These are phyloP conservation scores for Daldinia bambusicola DNA, from an alignment of 495 filamentous ascomycete genomes.

Conservation along the genomic window DNA sequence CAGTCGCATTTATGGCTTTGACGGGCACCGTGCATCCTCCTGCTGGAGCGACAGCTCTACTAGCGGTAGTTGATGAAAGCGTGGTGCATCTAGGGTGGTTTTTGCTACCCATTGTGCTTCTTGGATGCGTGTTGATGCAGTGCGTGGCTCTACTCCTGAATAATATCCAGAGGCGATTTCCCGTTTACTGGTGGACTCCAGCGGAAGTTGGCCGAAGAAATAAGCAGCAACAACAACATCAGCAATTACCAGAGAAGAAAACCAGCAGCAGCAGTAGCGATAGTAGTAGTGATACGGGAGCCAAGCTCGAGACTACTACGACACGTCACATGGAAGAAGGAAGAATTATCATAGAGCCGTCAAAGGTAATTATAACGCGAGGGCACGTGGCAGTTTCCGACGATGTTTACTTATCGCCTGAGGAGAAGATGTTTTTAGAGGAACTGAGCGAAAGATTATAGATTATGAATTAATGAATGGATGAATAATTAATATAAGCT, in stretches of 20 bases:
- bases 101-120: conserved; percentile 71
- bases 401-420: conserved; percentile 50
- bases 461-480: not conserved
- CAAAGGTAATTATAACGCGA: conserved; percentile 47
- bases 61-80: conserved; percentile 72
- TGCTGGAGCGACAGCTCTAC: conserved; percentile 84
- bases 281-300: conserved; percentile 23
- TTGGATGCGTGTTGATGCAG: conserved; percentile 74
- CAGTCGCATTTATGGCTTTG: conserved; percentile 77
- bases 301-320: conserved; percentile 24
- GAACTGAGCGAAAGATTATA: conserved; percentile 50
- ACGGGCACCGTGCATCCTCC: conserved; percentile 88
- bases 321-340: conserved; percentile 30
- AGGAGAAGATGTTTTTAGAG: conserved; percentile 57
- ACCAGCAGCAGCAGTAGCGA: conserved; percentile 11
- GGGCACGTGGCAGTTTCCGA: conserved; percentile 50
- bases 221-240: conserved; percentile 6
- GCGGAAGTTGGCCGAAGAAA: conserved; percentile 48
- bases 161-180: conserved; percentile 80
- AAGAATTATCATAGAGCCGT: conserved; percentile 31
- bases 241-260: conserved; percentile 8
- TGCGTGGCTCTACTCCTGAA: conserved; percentile 73
- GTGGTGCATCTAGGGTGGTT: conserved; percentile 75
- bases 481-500: not conserved
- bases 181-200: conserved; percentile 81